These are phyloP conservation scores for Pythium sp. DNA, from an alignment of 352 stramenopile species.

Conservation along the genomic window DNA sequence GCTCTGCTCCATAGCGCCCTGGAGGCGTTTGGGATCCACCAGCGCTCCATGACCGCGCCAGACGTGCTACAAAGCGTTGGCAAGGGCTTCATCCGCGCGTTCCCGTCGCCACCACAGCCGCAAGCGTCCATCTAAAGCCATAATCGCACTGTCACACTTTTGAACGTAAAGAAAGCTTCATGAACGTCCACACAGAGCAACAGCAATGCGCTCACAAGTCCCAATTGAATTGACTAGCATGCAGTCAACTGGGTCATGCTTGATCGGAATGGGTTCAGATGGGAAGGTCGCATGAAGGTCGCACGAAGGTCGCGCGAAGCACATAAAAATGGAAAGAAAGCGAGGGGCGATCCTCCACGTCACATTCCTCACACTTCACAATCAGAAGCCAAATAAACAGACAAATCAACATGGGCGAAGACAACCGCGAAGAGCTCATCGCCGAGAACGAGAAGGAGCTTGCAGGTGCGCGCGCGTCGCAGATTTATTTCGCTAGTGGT, in stretches of 20 bases:
- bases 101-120: slow-evolving; percentile 16
- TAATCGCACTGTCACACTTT: not conserved
- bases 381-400: slow-evolving; percentile 2
- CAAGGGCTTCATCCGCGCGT: slow-evolving; percentile 54
- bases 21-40: slow-evolving; percentile 66
- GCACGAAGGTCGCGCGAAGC: slow-evolving; percentile 10
- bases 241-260: not conserved
- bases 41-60: slow-evolving; percentile 80
- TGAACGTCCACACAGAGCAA: not conserved
- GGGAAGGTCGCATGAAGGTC: slow-evolving; percentile 6
- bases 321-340: slow-evolving; percentile 16
- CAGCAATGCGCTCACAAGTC: not conserved
- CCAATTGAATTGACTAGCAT: too few species aligned
- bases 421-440: slow-evolving; percentile 44
- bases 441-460: slow-evolving; percentile 69
- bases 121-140: slow-evolving; percentile 9
- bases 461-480: slow-evolving; percentile 30
- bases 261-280: slow-evolving; percentile 1
- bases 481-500: not conserved
- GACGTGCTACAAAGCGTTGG: slow-evolving; percentile 72
- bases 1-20: slow-evolving; percentile 25
- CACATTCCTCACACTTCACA: slow-evolving; percentile 7
- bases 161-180: not conserved
- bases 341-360: not conserved
- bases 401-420: slow-evolving; percentile 5